phyloP scores from a whole-genome alignment of 2,329 filamentous ascomycete species.

The Mollisiaceae sp. region DNA sequence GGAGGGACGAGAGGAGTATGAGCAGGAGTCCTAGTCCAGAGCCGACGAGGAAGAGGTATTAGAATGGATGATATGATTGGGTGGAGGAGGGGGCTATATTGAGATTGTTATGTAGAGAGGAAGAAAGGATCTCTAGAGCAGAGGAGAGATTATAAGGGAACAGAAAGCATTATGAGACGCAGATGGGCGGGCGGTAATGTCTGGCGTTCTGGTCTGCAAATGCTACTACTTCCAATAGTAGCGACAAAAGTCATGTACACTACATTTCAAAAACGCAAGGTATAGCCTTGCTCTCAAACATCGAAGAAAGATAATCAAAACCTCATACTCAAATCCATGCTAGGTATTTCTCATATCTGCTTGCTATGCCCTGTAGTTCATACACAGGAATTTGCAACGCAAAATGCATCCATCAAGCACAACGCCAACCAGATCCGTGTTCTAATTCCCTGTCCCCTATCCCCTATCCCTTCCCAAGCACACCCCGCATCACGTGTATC shows the following conservation, averaged over 20 bases:
- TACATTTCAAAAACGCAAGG: not conserved
- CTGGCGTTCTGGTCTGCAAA: conserved; percentile 29
- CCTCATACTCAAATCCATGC: not conserved
- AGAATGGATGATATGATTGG: not conserved
- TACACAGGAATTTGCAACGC: conserved; percentile 14
- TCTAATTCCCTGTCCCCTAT: conserved; percentile 14
- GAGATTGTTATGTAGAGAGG: not conserved
- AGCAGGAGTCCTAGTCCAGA: conserved; percentile 86
- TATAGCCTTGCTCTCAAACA: conserved; percentile 5
- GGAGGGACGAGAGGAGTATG: conserved; percentile 81
- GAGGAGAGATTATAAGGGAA: not conserved
- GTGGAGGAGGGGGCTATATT: not conserved
- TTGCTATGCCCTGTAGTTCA: conserved; percentile 13
- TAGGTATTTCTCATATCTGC: conserved; percentile 14
- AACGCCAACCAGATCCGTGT: conserved; percentile 16
- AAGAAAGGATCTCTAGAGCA: not conserved
- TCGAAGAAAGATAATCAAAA: not conserved
- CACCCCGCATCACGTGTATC: not conserved
- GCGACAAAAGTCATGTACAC: conserved; percentile 7
- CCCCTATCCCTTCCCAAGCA: conserved; percentile 1
- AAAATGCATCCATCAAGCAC: conserved; percentile 14
- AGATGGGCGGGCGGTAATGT: conserved; percentile 19
- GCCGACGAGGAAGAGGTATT: conserved; percentile 75
- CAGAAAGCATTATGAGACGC: conserved; percentile 3
- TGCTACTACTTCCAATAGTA: no score